Base-by-base conservation (phyloP, 805 yeast genomes). In the Jamesozyma lodderae region DNA sequence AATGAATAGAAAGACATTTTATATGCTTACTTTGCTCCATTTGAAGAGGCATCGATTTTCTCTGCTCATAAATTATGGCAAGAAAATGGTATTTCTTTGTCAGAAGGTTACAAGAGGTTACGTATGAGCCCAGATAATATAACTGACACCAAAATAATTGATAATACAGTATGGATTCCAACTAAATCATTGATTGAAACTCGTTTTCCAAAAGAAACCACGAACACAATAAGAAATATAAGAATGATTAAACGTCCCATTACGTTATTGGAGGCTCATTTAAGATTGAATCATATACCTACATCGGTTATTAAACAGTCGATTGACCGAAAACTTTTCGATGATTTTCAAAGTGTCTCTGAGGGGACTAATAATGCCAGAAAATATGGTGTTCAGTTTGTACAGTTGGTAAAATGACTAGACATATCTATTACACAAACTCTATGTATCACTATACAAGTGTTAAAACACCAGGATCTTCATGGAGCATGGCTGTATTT, bases 381-480 rank as follows among this genome's bases (percentile, higher is more conserved):
- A 28, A 14, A n/a, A 14, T 6, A 28, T 28, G 7, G 29, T 26
- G 35, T 21, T 7, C 13, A 33, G 16, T 23, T 7, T 36, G 43
- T 28, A 18, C 28, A 2, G 14, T 33, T 9, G 43, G 35, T 13
- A 41, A 33, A 31, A 28, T 28, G 13, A 26, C 29, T 26, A 6
- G 29, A 6, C 29, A 26, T 11, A 5, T 26, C 10, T 44, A 40
- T 26, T 40, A 35, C 23, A 33, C 31, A 8, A 20, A 22, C 1
- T 37, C 41, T 3, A 40, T 40, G 43, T 40, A 41, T 23, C 33
- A 37, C n/a, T 35, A 41, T 14, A 30, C 29, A 13, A 4, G 4
- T 18, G 23, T 17, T n/a, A n/a, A 25, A 19, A n/a, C 10, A 32
- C 38, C 42, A 15, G 37, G 42, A 2, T n/a, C 31, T 5, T 36